phyloP scores from a whole-genome alignment of 345 rosid species.

The Syzygium grande region DNA sequence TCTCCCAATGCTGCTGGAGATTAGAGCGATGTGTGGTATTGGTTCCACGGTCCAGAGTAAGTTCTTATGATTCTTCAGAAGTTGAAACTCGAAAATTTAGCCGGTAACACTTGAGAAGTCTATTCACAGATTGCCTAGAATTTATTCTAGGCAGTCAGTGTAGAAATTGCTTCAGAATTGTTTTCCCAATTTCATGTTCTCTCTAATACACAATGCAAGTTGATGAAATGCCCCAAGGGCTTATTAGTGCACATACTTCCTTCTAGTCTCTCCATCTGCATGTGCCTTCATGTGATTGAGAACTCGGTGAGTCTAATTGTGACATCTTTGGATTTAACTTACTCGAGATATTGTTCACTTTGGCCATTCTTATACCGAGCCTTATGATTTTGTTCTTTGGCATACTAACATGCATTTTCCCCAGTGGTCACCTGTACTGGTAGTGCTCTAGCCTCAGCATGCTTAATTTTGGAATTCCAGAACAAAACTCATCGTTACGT shows the following conservation, averaged over 20 bases:
- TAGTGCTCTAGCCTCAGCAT: no score
- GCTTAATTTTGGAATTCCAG: no score
- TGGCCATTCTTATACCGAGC: no score
- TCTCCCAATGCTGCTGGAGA: no score
- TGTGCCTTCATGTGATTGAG: neutral
- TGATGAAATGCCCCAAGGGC: neutral
- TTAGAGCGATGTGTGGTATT: neutral
- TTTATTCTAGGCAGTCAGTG: neutral
- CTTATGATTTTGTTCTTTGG: no score
- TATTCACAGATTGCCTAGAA: neutral
- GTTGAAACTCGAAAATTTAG: neutral
- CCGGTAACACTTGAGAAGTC: neutral
- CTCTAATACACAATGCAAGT: neutral
- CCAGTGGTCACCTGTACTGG: no score
- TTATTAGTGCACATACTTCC: neutral
- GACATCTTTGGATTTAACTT: no score
- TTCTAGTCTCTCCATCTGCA: neutral
- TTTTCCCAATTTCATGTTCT: neutral
- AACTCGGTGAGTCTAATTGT: neutral
- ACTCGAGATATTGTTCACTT: no score
- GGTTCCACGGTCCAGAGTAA: neutral
- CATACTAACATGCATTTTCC: no score
- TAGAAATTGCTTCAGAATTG: neutral
- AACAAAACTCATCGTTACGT: no score
- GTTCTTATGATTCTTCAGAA: neutral